Percentiles rank a stretch among this genome's conserved stretches.
phyloP scores from a whole-genome alignment of 805 yeast species.

The Kregervanrija pseudodelftensis region DNA sequence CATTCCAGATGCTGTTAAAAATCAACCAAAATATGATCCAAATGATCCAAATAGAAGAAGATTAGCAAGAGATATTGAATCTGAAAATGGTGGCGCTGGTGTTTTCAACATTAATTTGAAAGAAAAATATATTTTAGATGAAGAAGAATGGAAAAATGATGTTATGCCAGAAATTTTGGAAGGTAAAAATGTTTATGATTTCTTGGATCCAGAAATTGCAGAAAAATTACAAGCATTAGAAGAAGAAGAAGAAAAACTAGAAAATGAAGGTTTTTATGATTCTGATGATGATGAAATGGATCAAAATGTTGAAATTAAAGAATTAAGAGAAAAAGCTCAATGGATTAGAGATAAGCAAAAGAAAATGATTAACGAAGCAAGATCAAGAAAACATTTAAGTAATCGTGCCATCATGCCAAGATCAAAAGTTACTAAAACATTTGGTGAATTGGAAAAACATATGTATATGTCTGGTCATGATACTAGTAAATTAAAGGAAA shows the following conservation, averaged over 20 bases:
- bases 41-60: conserved; percentile 76
- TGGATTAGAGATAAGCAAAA: conserved; percentile 97
- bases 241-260: conserved; percentile 93
- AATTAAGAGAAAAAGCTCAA: conserved; percentile 74
- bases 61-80: conserved; percentile 84
- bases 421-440: conserved; percentile 73
- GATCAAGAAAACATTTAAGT: conserved; percentile 80
- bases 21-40: conserved; percentile 59
- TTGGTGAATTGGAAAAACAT: conserved; percentile 77
- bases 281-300: conserved; percentile 67
- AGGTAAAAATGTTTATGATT: conserved; percentile 96
- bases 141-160: conserved; percentile 97
- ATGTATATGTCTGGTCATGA: conserved; percentile 90
- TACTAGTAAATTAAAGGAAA: conserved; percentile 52
- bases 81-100: conserved; percentile 98
- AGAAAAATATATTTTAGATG: conserved; percentile 86
- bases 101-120: conserved; percentile 90
- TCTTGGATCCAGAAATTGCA: conserved; percentile 92
- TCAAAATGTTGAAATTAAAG: conserved; percentile 53
- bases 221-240: conserved; percentile 91
- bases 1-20: conserved; percentile 72
- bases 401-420: conserved; percentile 86
- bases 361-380: conserved; percentile 82
- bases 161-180: conserved; percentile 94
- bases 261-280: conserved; percentile 91